phyloP scores from a whole-genome alignment of 2,329 filamentous ascomycete genomes.

The Thielaviopsis ethacetica region DNA sequence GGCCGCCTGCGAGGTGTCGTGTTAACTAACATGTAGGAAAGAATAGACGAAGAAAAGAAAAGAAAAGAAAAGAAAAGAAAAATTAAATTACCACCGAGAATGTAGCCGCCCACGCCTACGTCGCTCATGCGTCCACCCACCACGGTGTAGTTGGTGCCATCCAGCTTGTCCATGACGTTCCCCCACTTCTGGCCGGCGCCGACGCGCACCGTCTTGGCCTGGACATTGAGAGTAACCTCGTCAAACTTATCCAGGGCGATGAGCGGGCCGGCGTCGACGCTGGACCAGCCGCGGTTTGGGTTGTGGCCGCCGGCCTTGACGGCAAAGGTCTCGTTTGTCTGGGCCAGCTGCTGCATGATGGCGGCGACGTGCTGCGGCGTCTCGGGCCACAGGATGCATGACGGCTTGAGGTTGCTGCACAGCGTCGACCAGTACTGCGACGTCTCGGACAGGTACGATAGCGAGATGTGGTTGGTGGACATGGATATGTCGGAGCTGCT shows the following conservation, averaged over 20 bases:
- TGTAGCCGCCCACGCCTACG: constrained; percentile 18
- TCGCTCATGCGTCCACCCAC: constrained; percentile 26
- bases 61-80: constrained; percentile 12
- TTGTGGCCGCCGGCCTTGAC: constrained; percentile 21
- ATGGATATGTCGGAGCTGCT: background rate
- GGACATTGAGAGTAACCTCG: constrained; percentile 11
- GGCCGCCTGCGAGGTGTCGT: background rate
- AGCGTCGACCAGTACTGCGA: constrained; percentile 20
- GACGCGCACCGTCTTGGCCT: constrained; percentile 22
- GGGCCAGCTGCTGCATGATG: constrained; percentile 12
- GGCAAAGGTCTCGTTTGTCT: constrained; percentile 22
- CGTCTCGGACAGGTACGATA: background rate
- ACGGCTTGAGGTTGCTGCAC: constrained; percentile 16
- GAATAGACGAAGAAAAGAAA: background rate
- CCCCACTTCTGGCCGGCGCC: constrained; percentile 30
- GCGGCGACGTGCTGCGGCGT: constrained; percentile 14
- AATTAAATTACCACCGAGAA: constrained; percentile 16
- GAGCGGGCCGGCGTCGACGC: constrained; percentile 14
- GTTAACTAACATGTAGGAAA: background rate
- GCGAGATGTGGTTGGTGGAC: background rate
- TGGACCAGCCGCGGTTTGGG: constrained; percentile 17
- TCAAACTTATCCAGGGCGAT: constrained; percentile 17
- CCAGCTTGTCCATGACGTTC: constrained; percentile 15
- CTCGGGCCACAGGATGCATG: constrained; percentile 17
- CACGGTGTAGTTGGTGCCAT: constrained; percentile 22